Conservation (phyloP, 1,139 yeast species). For the Hyphopichia wangnamkhiaoensis region DNA sequence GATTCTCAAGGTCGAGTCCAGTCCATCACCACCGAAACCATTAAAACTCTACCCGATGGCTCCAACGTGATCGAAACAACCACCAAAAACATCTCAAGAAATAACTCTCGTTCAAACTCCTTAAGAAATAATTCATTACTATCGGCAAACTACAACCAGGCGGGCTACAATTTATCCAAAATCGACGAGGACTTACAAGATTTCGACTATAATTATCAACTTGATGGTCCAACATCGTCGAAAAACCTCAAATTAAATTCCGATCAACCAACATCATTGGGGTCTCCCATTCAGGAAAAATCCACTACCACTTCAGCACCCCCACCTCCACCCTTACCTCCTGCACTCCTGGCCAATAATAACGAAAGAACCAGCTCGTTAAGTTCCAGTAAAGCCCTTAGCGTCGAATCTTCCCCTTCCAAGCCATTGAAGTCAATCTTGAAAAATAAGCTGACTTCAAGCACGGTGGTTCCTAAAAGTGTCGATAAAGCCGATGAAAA, state of each 20-base stretch:
- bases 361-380: slow-evolving; percentile 1
- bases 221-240: slow-evolving; percentile 17
- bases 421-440: slow-evolving; percentile 40
- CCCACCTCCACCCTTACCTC: too few relatives aligned
- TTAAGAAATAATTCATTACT: slow-evolving; percentile 18
- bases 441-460: slow-evolving; percentile 22
- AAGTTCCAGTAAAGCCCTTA: neutral
- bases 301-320: neutral
- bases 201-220: slow-evolving; percentile 44
- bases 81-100: slow-evolving; percentile 43
- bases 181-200: slow-evolving; percentile 49
- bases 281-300: slow-evolving; percentile 2
- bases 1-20: slow-evolving; percentile 44
- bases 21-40: slow-evolving; percentile 46
- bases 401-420: slow-evolving; percentile 8
- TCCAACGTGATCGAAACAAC: slow-evolving; percentile 48
- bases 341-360: too few relatives aligned
- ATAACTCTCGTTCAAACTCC: slow-evolving; percentile 36
- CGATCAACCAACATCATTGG: neutral
- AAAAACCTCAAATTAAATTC: neutral
- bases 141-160: slow-evolving; percentile 10
- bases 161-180: slow-evolving; percentile 32
- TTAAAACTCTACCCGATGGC: slow-evolving; percentile 45
- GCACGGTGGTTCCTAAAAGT: slow-evolving; percentile 12
- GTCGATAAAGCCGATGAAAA: slow-evolving; percentile 11